These are phyloP conservation scores for Panellus pusillus DNA, from an alignment of 768 basidiomycete genomes.

Conservation along the genomic window DNA sequence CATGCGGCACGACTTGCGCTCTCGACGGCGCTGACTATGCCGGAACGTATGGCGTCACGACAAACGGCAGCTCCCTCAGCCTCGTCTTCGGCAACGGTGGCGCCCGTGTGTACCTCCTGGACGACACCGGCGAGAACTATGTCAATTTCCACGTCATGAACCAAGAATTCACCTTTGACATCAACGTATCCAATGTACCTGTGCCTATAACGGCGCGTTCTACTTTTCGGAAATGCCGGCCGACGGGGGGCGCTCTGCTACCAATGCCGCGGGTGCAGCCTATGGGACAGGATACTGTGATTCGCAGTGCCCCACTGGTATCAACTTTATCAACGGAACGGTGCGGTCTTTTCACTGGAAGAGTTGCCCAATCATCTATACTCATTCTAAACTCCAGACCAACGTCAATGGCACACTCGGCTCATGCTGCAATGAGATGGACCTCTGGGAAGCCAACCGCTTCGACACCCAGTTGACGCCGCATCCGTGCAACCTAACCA, in stretches of 20 bases:
- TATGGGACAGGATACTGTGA: constrained; percentile 50
- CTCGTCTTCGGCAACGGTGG: constrained; percentile 38
- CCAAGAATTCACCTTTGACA: constrained; percentile 47
- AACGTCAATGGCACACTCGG: constrained; percentile 36
- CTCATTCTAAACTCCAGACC: constrained; percentile 22
- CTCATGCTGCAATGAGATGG: constrained; percentile 43
- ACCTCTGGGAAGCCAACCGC: constrained; percentile 42
- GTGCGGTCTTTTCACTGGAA: constrained; percentile 18
- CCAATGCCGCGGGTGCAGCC: constrained; percentile 43
- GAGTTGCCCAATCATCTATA: constrained; percentile 30
- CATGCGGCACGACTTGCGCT: constrained; percentile 8
- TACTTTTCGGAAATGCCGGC: constrained; percentile 46
- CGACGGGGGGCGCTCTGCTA: constrained; percentile 39
- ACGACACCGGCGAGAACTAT: constrained; percentile 27
- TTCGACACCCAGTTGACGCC: constrained; percentile 37
- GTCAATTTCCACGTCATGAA: constrained; percentile 31
- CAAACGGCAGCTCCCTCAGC: constrained; percentile 31
- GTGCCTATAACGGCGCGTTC: constrained; percentile 47
- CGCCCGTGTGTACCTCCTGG: constrained; percentile 35
- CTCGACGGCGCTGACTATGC: constrained; percentile 30
- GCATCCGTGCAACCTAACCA: constrained; percentile 33
- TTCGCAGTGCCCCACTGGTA: constrained; percentile 44
- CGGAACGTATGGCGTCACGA: constrained; percentile 38
- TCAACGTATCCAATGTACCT: constrained; percentile 44
- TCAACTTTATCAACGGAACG: constrained; percentile 46